phyloP scores from a whole-genome alignment of 2,329 filamentous ascomycete genomes.

The Alternaria gansuensis region DNA sequence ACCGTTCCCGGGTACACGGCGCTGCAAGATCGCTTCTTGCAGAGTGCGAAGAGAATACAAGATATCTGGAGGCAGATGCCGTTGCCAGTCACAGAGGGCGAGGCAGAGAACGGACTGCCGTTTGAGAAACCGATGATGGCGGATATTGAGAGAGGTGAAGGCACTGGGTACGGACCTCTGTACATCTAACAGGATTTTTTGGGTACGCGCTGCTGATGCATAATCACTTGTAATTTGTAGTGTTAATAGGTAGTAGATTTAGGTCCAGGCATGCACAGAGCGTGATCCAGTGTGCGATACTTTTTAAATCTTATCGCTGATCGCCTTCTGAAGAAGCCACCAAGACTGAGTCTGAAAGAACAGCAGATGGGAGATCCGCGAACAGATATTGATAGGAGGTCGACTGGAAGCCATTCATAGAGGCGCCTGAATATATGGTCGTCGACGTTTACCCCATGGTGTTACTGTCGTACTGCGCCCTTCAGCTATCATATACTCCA shows the following conservation, averaged over 20 bases:
- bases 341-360: too few species aligned
- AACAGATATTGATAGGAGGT: too few species aligned
- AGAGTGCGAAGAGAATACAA: constrained; percentile 36
- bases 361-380: too few species aligned
- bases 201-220: background rate
- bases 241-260: background rate
- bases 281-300: too few species aligned
- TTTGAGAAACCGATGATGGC: constrained; percentile 11
- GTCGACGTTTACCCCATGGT: too few species aligned
- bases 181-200: background rate
- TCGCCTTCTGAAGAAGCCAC: constrained; percentile 2
- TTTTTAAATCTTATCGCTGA: too few species aligned
- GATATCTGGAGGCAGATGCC: constrained; percentile 23
- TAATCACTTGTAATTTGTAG: constrained; percentile 1
- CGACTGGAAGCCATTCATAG: too few species aligned
- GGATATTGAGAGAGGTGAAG: constrained; percentile 13
- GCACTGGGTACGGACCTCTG: constrained; percentile 15
- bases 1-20: constrained; percentile 28
- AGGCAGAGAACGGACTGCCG: background rate
- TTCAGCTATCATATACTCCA: too few species aligned
- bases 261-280: too few species aligned
- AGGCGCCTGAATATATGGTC: too few species aligned
- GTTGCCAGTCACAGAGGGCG: constrained; percentile 7
- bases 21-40: constrained; percentile 32
- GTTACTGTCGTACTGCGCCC: too few species aligned